Percentiles rank a stretch among this genome's conserved stretches.
Conservation (phyloP, 345 rosid species). For the Syzygium aromaticum region DNA sequence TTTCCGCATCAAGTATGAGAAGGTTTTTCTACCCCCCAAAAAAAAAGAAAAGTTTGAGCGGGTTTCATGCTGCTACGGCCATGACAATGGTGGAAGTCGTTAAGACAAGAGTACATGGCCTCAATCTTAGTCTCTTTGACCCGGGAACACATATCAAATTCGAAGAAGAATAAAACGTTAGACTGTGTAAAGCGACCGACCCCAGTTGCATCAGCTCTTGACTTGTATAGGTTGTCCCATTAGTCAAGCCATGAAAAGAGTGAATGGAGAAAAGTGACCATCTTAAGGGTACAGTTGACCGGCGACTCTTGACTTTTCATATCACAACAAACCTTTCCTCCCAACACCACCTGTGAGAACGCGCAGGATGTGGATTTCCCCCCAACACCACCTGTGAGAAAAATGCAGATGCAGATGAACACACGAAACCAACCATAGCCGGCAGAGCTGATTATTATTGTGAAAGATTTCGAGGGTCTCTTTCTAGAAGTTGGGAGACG, state of each 20-base stretch:
- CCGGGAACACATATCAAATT: not conserved
- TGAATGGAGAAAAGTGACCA: not conserved
- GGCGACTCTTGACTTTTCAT: not conserved
- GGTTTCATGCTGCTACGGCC: not conserved
- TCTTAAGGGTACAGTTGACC: not conserved
- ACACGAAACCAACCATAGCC: not conserved
- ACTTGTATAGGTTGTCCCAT: not conserved
- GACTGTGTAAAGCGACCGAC: not conserved
- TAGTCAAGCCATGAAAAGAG: not conserved
- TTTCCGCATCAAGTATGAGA: not conserved
- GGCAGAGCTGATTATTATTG: not conserved
- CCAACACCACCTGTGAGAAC: not conserved
- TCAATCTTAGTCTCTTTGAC: not conserved
- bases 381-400: not conserved
- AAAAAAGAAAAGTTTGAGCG: not conserved
- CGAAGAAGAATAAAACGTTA: not conserved
- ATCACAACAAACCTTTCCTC: not conserved
- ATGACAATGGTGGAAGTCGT: not conserved
- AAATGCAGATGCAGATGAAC: not conserved
- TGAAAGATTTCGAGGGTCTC: not conserved
- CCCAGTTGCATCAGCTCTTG: not conserved
- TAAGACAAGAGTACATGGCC: not conserved
- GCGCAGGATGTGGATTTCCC: not conserved
- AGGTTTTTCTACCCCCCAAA: too few species aligned
- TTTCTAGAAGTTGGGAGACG: not conserved